Base-by-base conservation (phyloP, 1,284 basidiomycete species). In the Cutaneotrichosporon sp. region DNA sequence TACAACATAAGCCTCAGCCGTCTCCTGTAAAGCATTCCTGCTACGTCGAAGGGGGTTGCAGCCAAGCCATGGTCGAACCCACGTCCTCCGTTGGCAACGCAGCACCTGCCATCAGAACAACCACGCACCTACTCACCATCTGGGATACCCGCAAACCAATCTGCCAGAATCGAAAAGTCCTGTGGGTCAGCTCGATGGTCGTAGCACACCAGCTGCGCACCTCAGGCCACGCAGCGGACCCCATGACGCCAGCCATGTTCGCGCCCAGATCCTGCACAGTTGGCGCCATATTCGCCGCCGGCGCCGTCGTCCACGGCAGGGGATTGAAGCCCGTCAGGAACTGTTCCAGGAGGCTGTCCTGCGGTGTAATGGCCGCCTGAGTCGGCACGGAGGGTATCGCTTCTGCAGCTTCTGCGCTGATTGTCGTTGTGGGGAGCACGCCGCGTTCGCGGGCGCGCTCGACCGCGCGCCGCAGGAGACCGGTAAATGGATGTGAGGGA, bases 381-480 rank as follows among this genome's bases (percentile, higher is more conserved):
- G 46, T 42, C 0, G 46, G n/a, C 11, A 33, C n/a, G 8, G 25
- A 20, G 4, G 38, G 22, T 12, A 25, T 24, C 12, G 72, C 71
- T 27, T 37, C 65, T 4, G 14, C n/a, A 1, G 22, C 34, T 5
- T 46, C 31, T 2, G 38, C 46, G 33, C 46, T 49, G 10, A 55
- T 38, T 3, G 35, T 31, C 11, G 54, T 55, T 20, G 25, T 35
- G 9, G 54, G 54, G 7, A 55, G 34, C 1, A 51, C 41, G 17
- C 42, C 46, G 3, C 38, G 31, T 16, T 48, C 45, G 14, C 49
- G 54, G 0, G 54, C 54, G 27, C 41, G 41, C 1, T 42, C 35
- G 16, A 49, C 27, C 10, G 49, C 31, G 9, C 41, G 29, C 9
- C 45, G 45, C 0, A 55, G 49, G 11, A 48, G 6, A 16, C 35